Evolutionary conservation across 495 filamentous ascomycete species (phyloP).

Genomic region (Penicillium ucsense): DNA sequence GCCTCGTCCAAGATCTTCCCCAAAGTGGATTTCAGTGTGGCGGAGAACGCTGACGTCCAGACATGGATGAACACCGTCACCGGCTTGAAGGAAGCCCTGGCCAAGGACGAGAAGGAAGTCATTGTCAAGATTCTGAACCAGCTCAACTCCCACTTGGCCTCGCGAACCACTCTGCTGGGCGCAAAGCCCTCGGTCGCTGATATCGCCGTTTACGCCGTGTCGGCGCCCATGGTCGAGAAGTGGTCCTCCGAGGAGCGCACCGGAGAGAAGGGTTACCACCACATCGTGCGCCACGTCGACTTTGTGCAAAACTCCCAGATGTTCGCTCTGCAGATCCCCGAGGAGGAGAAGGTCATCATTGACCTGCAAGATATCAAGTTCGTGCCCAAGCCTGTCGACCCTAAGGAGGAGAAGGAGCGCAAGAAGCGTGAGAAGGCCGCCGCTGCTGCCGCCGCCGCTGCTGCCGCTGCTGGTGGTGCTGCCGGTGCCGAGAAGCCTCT

Average conservation of each 20-base stretch:
- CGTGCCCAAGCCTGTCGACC: constrained; percentile 69
- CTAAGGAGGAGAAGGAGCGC: constrained; percentile 82
- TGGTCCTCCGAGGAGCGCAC: constrained; percentile 86
- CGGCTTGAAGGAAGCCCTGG: constrained; percentile 50
- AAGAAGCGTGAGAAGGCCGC: constrained; percentile 79
- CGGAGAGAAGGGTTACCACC: constrained; percentile 78
- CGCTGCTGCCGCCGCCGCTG: constrained; percentile 35
- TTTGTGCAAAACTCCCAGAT: constrained; percentile 85
- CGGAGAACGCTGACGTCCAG: constrained; percentile 75
- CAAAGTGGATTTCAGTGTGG: constrained; percentile 55
- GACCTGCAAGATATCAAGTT: constrained; percentile 72
- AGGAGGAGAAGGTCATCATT: constrained; percentile 70
- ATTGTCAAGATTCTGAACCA: constrained; percentile 49
- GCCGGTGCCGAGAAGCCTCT: constrained; percentile 31
- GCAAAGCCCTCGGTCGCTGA: constrained; percentile 88
- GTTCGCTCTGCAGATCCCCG: constrained; percentile 61
- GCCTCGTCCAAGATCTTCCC: constrained; percentile 54
- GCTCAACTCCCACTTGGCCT: constrained; percentile 78
- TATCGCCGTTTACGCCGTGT: constrained; percentile 69
- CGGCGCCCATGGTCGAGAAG: constrained; percentile 66
- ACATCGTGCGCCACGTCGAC: constrained; percentile 86
- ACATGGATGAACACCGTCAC: constrained; percentile 74
- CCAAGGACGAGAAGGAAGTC: constrained; percentile 47
- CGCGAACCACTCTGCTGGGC: constrained; percentile 81
- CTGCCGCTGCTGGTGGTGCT: constrained; percentile 30